Evolutionary conservation across 257 asterid genomes (phyloP), one percentile per base, ranked within the genome.

Genomic region (Fraxinus anomala): DNA sequence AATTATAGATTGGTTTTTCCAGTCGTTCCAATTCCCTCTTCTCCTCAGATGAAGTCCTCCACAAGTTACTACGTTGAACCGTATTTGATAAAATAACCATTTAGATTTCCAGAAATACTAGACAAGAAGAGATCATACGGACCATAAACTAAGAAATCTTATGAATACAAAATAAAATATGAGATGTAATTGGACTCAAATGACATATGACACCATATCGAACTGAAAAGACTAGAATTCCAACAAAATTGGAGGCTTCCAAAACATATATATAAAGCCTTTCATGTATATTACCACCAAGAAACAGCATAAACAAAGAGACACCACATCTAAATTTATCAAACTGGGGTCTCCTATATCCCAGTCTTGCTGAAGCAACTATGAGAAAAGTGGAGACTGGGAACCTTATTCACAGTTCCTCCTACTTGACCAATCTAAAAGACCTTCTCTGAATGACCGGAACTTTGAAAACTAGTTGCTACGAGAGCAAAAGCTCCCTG

Each of bases 21-120:
- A 92, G 77, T 73, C 97, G 94, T 85, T 96, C 99, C 23, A 96
- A 81, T 82, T 96, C 99, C 86, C 94, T 92, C 88, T 96, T 96
- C 86, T 96, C 99, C 90, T 89, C 97, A 17, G 98, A 96, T 65
- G 97, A 89, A 73, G 90, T 88, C 83, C 99, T 92, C 99, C 99
- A 96, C 89, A 96, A 81, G 86, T 96, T 96, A 85, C 99, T 96
- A 78, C 56, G 75, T 68, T 67, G 51, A 79, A 81, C 47, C 74
- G 77, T 54, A 77, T 81, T 36, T 68, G 13, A 78, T 36, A 17
- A 78, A 68, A 73, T 23, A 54, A 77, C 51, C 39, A n/a, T 30
- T 73, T 17, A 73, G 80, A 82, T 59, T 80, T 77, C 81, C 73
- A 74, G 42, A n/a, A 73, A 21, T 59, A 42, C 26, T 7, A 69